Base-by-base conservation (phyloP, 148 eudicot genomes). In the Camellia sinensis region DNA sequence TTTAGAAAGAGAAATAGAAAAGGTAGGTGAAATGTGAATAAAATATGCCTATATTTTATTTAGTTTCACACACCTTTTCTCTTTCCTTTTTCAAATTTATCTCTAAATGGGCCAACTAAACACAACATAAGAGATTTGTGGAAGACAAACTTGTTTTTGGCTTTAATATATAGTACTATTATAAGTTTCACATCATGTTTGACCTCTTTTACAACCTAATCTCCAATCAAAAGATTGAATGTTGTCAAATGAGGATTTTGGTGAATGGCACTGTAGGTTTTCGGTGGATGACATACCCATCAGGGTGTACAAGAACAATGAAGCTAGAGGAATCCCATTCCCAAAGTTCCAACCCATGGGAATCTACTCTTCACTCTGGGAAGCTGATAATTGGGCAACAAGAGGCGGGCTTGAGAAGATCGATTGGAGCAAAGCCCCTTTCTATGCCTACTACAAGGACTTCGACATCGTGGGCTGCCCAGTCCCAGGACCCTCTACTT, bases 351-450 rank as follows among this genome's bases (percentile, higher is more conserved):
- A 90, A 44, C 89, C 95, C 22, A 91, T 91, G 95, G 88, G 91
- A 74, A 82, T 91, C 2, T 88, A 82, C 77, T 87, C 92, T 5
- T 88, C 92, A 37, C 71, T 91, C 54, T 91, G 95, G 95, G 92
- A 91, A 44, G 95, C 95, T 1, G 91, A 91, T 56, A 85, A 91
- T 61, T 91, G 94, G 95, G 95, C 95, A 0, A 91, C 95, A 14
- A 85, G 92, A 37, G 95, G 92, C 3, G 95, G 95, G 17, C 62
- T 84, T 1, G 92, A 89, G 77, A 91, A 91, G 77, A 90, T 89
- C 13, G 84, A 90, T 76, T 91, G 95, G 95, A 81, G 75, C 81
- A 89, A 89, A 71, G 89, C 93, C 44, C 91, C 93, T 2, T 89
- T 90, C 46, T 78, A 74, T 59, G 89, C 91, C n/a, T 90, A 90